These are phyloP conservation scores for Neonectria ditissima DNA, from an alignment of 2,329 filamentous ascomycete species.

Conservation along the genomic window DNA sequence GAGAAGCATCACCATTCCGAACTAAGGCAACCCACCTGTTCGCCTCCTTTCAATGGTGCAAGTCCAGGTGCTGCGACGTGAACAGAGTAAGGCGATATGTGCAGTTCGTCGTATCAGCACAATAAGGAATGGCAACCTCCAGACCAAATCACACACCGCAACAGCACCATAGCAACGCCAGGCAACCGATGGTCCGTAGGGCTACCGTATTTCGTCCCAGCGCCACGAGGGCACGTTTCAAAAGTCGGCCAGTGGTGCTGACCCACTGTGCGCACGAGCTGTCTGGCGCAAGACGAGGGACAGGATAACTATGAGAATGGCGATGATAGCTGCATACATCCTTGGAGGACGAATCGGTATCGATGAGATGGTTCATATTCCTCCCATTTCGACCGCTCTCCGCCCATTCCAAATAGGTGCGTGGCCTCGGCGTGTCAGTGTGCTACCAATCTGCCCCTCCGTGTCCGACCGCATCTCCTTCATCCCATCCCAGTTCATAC, in stretches of 20 bases:
- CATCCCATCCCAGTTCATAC: constrained; percentile 15
- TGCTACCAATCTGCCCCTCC: constrained; percentile 5
- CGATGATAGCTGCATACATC: neutral
- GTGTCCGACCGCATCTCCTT: constrained; percentile 15
- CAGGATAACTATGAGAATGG: neutral
- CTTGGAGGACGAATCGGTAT: neutral
- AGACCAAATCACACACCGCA: neutral
- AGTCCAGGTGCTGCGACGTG: neutral
- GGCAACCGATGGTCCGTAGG: constrained; percentile 2
- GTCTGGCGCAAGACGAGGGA: neutral
- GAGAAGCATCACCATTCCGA: neutral
- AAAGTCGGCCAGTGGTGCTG: constrained; percentile 15
- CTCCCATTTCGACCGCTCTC: neutral
- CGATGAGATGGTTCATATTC: neutral
- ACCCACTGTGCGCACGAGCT: constrained; percentile 16
- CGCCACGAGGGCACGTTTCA: constrained; percentile 22
- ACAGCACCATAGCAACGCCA: neutral
- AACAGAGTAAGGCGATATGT: neutral
- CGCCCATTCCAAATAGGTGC: neutral
- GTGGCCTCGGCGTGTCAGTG: constrained; percentile 1
- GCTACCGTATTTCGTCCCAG: neutral
- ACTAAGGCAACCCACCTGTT: neutral
- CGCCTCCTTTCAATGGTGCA: neutral
- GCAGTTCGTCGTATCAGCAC: neutral
- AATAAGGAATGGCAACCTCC: too few relatives aligned